These are phyloP conservation scores for Paramecium sexaurelia DNA, from an alignment of 73 alveolate genomes.

Conservation along the genomic window DNA sequence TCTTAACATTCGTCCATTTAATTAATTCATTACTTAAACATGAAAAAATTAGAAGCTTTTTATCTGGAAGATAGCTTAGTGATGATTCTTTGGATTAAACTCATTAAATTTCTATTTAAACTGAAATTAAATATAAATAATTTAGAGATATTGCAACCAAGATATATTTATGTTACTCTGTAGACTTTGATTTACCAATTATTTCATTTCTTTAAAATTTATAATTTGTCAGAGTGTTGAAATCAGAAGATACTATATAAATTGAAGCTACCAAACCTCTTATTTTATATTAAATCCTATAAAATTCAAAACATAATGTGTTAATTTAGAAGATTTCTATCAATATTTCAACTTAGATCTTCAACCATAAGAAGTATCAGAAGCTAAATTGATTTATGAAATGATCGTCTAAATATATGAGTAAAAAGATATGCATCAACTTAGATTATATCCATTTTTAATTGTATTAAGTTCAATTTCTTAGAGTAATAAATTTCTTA, in stretches of 20 bases:
- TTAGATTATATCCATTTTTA: neutral
- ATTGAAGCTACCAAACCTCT: neutral
- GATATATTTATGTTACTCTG: neutral
- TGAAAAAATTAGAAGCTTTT: neutral
- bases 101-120: neutral
- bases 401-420: neutral
- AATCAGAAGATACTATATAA: neutral
- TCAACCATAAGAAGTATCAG: neutral
- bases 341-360: neutral
- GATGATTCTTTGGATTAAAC: neutral
- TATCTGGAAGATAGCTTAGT: neutral
- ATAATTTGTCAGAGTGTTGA: neutral
- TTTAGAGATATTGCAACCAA: neutral
- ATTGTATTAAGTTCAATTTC: neutral
- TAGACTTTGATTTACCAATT: neutral
- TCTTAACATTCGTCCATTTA: neutral
- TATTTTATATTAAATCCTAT: neutral
- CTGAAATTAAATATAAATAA: constrained; percentile 3
- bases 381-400: neutral
- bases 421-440: neutral
- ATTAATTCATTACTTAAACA: neutral
- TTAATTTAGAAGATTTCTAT: neutral
- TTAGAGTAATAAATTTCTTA: neutral
- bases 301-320: neutral
- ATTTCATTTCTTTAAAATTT: neutral